These are phyloP conservation scores for Trypanosoma mega DNA, from an alignment of 208 protist species.

Conservation along the genomic window DNA sequence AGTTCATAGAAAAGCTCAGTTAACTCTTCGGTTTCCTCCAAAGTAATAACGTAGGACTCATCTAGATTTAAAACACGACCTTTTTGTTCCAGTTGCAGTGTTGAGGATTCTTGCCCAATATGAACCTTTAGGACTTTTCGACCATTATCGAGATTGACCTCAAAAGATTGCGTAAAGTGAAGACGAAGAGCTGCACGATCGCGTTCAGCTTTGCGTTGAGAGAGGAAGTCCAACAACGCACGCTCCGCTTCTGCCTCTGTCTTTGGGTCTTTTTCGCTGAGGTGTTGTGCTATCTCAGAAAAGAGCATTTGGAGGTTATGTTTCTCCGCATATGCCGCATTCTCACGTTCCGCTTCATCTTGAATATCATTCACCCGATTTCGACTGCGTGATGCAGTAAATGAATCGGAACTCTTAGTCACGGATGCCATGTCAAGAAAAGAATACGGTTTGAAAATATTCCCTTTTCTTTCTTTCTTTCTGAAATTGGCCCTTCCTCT, in stretches of 20 bases:
- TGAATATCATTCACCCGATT: conserved; percentile 59
- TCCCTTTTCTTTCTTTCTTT: not conserved
- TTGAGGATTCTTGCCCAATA: conserved; percentile 46
- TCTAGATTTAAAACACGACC: conserved; percentile 57
- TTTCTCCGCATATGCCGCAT: conserved; percentile 72
- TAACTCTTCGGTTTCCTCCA: conserved; percentile 74
- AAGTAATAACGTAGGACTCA: conserved; percentile 48
- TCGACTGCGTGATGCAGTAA: conserved; percentile 61
- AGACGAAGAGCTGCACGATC: conserved; percentile 75
- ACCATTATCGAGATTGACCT: conserved; percentile 82
- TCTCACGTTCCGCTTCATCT: conserved; percentile 68
- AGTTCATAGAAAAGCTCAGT: conserved; percentile 82
- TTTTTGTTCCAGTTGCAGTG: conserved; percentile 70
- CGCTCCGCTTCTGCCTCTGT: conserved; percentile 77
- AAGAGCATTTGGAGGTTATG: conserved; percentile 79
- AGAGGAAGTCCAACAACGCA: conserved; percentile 71
- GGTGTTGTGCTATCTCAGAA: conserved; percentile 67
- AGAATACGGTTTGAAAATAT: no score
- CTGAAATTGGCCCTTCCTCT: not conserved
- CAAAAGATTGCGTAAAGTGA: conserved; percentile 64
- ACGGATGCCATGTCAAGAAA: conserved; percentile 1
- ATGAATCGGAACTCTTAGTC: conserved; percentile 46
- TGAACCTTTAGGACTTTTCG: conserved; percentile 64
- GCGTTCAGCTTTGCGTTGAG: conserved; percentile 72
- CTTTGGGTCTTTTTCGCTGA: conserved; percentile 74